Evolutionary conservation across 2,329 filamentous ascomycete genomes (phyloP).

Genomic region (Lasiodiplodia gonubiensis): DNA sequence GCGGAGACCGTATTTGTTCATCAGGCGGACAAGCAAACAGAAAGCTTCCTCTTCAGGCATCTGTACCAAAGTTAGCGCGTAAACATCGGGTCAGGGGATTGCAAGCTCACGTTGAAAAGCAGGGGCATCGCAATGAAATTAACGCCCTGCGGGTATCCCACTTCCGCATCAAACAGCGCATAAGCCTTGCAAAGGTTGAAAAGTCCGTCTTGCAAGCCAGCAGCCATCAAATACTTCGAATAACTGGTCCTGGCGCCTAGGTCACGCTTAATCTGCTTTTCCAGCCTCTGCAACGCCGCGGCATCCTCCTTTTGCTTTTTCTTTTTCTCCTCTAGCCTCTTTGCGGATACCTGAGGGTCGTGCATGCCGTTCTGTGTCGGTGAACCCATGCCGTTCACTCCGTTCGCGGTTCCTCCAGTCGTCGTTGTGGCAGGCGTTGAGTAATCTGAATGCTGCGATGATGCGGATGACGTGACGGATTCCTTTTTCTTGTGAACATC

Average conservation of each 20-base stretch:
- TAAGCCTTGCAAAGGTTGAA: slow-evolving; percentile 98
- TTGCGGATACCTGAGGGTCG: slow-evolving; percentile 66
- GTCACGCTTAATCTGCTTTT: slow-evolving; percentile 90
- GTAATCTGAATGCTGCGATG: slow-evolving; percentile 79
- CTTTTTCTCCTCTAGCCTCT: slow-evolving; percentile 70
- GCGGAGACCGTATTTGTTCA: slow-evolving; percentile 94
- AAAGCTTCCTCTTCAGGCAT: slow-evolving; percentile 99
- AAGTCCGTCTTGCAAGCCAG: slow-evolving; percentile 88
- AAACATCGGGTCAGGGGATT: slow-evolving; percentile 27
- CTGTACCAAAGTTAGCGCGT: slow-evolving; percentile 49
- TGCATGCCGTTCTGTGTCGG: slow-evolving; percentile 61
- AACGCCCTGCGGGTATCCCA: slow-evolving; percentile 92
- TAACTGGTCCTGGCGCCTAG: slow-evolving; percentile 92
- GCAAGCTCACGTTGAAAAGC: slow-evolving; percentile 77
- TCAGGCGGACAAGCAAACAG: slow-evolving; percentile 86
- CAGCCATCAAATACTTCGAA: slow-evolving; percentile 91
- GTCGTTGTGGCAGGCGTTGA: slow-evolving; percentile 67
- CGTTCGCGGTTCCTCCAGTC: slow-evolving; percentile 52
- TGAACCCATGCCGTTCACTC: slow-evolving; percentile 50
- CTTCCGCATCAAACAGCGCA: slow-evolving; percentile 89
- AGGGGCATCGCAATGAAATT: slow-evolving; percentile 98
- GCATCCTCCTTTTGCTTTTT: slow-evolving; percentile 81
- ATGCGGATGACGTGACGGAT: slow-evolving; percentile 75
- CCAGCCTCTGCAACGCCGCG: slow-evolving; percentile 76
- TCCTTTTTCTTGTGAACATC: slow-evolving; percentile 65